phyloP scores from a whole-genome alignment of 2,329 filamentous ascomycete species.

The Juglanconis oblonga region DNA sequence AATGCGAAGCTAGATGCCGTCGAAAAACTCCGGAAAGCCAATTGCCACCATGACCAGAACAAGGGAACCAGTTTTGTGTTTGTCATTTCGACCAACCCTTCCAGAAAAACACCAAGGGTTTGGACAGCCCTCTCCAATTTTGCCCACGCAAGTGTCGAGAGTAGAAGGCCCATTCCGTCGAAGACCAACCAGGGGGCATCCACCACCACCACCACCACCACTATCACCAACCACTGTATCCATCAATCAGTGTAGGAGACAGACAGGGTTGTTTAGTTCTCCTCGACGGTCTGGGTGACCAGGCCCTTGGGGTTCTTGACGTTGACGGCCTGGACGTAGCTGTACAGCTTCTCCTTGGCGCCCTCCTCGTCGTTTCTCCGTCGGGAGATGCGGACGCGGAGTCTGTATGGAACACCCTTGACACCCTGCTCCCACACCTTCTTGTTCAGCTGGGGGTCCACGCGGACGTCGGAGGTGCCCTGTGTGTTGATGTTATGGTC shows the following conservation, averaged over 20 bases:
- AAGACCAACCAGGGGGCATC: not conserved
- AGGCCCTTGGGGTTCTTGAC: constrained; percentile 99
- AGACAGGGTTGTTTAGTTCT: constrained; percentile 42
- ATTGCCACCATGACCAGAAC: constrained; percentile 40
- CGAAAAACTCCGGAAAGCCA: constrained; percentile 41
- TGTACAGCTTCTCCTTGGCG: constrained; percentile 99
- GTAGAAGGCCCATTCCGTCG: not conserved
- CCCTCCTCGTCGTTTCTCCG: constrained; percentile 99
- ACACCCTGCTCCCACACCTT: constrained; percentile 99
- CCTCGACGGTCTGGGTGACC: constrained; percentile 82
- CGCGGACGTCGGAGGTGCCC: constrained; percentile 95
- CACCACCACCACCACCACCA: constrained; percentile 13
- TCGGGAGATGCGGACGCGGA: constrained; percentile 97
- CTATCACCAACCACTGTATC: constrained; percentile 23
- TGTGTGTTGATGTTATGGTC: constrained; percentile 35
- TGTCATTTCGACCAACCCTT: constrained; percentile 24
- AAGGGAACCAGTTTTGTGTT: constrained; percentile 21
- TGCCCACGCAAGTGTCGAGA: constrained; percentile 13
- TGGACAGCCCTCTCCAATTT: constrained; percentile 24
- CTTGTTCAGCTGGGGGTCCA: constrained; percentile 99
- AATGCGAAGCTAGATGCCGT: constrained; percentile 42
- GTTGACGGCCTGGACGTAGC: constrained; percentile 99
- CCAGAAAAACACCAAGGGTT: constrained; percentile 14
- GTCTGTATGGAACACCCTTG: constrained; percentile 97
- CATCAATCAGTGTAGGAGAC: constrained; percentile 17